These are phyloP conservation scores for Hirschfeldia incana DNA, from an alignment of 345 rosid species.

Conservation along the genomic window DNA sequence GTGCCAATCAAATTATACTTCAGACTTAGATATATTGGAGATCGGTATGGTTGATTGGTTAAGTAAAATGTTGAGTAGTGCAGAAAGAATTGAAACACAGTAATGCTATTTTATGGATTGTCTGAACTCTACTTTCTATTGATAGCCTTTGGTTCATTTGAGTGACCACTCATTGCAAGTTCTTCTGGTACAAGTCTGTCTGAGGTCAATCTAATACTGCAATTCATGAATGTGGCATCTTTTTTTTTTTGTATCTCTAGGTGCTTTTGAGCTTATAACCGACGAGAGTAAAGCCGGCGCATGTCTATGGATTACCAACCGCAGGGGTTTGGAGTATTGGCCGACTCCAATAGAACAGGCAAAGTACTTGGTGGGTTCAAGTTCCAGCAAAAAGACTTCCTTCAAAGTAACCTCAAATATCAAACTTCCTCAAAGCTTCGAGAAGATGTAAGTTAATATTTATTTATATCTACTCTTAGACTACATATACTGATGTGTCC, in stretches of 20 bases:
- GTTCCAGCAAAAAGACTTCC: constrained; percentile 43
- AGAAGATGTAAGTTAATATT: constrained; percentile 82
- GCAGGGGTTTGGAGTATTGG: constrained; percentile 93
- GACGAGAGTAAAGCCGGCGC: constrained; percentile 84
- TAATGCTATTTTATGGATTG: constrained; percentile 5
- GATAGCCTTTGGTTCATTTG: not conserved
- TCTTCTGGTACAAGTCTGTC: not conserved
- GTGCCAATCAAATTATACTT: constrained; percentile 2
- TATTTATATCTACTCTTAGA: too few species aligned
- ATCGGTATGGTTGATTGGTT: constrained; percentile 2
- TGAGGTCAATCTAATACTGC: not conserved
- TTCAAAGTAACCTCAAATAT: constrained; percentile 42
- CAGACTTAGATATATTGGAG: not conserved
- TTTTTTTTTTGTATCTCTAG: constrained; percentile 34
- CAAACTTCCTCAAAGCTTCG: constrained; percentile 73
- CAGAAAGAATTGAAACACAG: not conserved
- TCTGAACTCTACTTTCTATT: not conserved
- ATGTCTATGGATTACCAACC: constrained; percentile 87
- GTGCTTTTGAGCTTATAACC: constrained; percentile 86
- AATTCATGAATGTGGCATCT: not conserved
- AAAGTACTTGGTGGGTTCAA: constrained; percentile 63
- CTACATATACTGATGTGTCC: constrained; percentile 23
- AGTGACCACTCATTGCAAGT: too few species aligned
- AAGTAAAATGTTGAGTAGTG: not conserved
- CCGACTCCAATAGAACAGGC: constrained; percentile 68